Evolutionary conservation across 257 asterid species (phyloP), one percentile per base, ranked within the genome.

Genomic region (Euphrasia confusa): DNA sequence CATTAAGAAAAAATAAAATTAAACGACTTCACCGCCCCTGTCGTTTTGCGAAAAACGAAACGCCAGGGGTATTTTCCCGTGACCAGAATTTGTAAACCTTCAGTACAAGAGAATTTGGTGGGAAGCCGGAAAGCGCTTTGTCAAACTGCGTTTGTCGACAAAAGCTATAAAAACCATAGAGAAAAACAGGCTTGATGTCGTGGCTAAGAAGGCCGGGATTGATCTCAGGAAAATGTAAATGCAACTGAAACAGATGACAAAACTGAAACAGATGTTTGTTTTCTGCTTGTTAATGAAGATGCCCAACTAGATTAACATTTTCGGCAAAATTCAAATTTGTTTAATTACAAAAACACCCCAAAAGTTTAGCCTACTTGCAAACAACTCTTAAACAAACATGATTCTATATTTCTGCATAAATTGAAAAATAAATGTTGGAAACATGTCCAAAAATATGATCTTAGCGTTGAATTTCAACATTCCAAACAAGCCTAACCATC

Each of bases 71-170:
- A n/a, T n/a, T n/a, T n/a, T n/a, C n/a, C n/a, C n/a, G n/a, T n/a
- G n/a, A n/a, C n/a, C n/a, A n/a, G n/a, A n/a, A n/a, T n/a, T 77
- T 72, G 97, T 93, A 68, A 93, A 93, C 73, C 77, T 93, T 67
- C 99, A 89, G 50, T 89, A 89, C 84, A 93, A 93, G 85, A 85
- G 67, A 67, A 85, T 89, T 30, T 93, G 97, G 99, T 89, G 99
- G 97, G 99, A 93, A 71, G 94, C 87, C 1, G 99, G 99, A 60
- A 88, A 93, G 57, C 95, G 99, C 54, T 93, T 37, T 9, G 80
- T 89, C 68, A 93, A 93, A 72, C 68, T 89, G 73, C 81, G 99
- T 10, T 66, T 89, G 61, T 89, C 96, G 4, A 89, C 96, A 24
- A 93, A 87, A 74, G 99, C 99, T 17, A 76, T 93, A 60, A 93